phyloP scores from a whole-genome alignment of 768 basidiomycete genomes.

The Pholiota conissans region DNA sequence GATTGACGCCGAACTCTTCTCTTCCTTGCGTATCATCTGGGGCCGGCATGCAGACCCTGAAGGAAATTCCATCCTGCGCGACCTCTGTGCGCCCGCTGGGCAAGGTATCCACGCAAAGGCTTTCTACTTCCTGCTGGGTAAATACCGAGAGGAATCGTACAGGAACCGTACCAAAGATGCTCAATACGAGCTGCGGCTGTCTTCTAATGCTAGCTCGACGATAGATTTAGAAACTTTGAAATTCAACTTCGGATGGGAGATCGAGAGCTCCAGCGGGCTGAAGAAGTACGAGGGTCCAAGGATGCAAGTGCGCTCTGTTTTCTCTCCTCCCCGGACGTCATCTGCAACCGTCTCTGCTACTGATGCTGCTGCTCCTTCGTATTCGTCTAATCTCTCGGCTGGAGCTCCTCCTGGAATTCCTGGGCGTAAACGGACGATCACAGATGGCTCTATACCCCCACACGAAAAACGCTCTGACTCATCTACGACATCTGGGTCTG shows the following conservation, averaged over 20 bases:
- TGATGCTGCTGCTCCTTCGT: constrained; percentile 15
- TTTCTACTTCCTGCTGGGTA: constrained; percentile 82
- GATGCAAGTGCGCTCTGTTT: constrained; percentile 11
- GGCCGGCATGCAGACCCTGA: constrained; percentile 63
- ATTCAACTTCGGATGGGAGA: constrained; percentile 40
- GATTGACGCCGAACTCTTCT: constrained; percentile 77
- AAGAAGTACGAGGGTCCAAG: constrained; percentile 30
- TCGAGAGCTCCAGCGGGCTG: constrained; percentile 27
- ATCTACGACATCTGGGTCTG: too few species aligned
- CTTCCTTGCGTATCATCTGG: constrained; percentile 83
- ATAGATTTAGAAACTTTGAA: constrained; percentile 27
- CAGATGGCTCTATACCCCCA: constrained; percentile 13
- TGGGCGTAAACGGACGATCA: constrained; percentile 16
- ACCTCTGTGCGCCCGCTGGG: constrained; percentile 70
- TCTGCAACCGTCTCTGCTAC: background rate
- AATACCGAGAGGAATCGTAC: constrained; percentile 64
- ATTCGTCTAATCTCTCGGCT: constrained; percentile 16
- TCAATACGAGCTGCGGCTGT: constrained; percentile 15
- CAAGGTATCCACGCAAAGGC: constrained; percentile 80
- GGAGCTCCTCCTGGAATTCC: constrained; percentile 9
- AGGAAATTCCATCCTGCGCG: constrained; percentile 55
- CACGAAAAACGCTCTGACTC: constrained; percentile 7
- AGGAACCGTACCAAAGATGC: constrained; percentile 50
- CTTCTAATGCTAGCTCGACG: constrained; percentile 12
- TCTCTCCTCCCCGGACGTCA: background rate